Evolutionary conservation across 2,329 filamentous ascomycete genomes (phyloP), one percentile per base, ranked within the genome.

Genomic region (Xylariomycetidae sp.): DNA sequence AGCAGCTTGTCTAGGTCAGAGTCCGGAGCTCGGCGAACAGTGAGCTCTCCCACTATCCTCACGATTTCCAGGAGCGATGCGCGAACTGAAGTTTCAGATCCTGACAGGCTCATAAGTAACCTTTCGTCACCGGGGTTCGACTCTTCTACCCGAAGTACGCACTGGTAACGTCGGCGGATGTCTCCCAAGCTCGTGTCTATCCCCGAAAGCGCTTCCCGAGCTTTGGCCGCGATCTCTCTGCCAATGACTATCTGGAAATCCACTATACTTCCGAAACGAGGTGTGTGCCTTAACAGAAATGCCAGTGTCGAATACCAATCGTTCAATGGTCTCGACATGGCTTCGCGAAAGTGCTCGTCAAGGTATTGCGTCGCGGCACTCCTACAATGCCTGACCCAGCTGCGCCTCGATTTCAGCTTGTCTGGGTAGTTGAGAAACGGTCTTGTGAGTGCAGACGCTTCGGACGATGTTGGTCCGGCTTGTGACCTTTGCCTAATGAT

Each of bases 201-300:
- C 6, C 41, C 43, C 11, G 43, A 47, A 10, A 54, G 40, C 3
- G 34, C 9, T 17, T 37, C 25, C 6, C 41, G 46, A n/a, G 51
- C 45, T 26, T 50, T 40, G 12, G 38, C 42, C 6, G 49, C 47
- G 10, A 43, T 37, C n/a, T 29, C 38, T 27, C 29, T 50, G 13
- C 49, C 49, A 17, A 58, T 44, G n/a, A 44, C 36, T 7, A 56
- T 40, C 23, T 46, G 50, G 34, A 57, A 51, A 35, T 54, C 34
- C 17, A 52, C 31, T 19, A 41, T 34, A 20, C 48, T 37, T 11
- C 42, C 48, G 10, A 47, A 42, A 5, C 41, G 37, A 7, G 40
- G 48, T 10, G 51, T 56, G 27, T 54, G 34, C 22, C 43, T 44
- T 5, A 48, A 27, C 44, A 58, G 46, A 13, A 51, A 45, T 16